These are phyloP conservation scores for Penicillium paneum DNA, from an alignment of 2,329 filamentous ascomycete genomes.

Conservation along the genomic window DNA sequence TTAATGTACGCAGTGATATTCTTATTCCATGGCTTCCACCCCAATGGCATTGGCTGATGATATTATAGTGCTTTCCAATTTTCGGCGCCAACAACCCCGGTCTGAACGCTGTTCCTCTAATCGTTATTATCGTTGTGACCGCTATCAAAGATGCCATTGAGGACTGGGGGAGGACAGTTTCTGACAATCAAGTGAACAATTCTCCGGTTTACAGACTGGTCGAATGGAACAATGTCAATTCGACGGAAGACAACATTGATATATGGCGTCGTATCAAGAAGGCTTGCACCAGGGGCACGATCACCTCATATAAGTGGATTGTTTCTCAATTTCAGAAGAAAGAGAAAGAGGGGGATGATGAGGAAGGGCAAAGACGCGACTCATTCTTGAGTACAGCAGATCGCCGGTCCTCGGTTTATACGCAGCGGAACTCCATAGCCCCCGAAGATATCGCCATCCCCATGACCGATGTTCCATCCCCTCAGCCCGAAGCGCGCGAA, in stretches of 20 bases:
- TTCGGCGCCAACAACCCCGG: constrained; percentile 91
- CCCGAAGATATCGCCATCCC: constrained; percentile 68
- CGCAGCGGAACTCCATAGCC: constrained; percentile 45
- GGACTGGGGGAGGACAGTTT: constrained; percentile 84
- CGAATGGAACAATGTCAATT: constrained; percentile 91
- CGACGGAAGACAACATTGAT: constrained; percentile 79
- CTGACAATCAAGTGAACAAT: constrained; percentile 94
- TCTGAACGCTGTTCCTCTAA: constrained; percentile 83
- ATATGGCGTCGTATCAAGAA: constrained; percentile 90
- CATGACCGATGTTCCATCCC: constrained; percentile 92
- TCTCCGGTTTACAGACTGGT: constrained; percentile 86
- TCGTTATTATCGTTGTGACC: constrained; percentile 85
- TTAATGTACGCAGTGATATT: constrained; percentile 66
- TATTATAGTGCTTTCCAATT: constrained; percentile 79
- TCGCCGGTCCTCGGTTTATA: constrained; percentile 55
- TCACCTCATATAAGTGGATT: constrained; percentile 56
- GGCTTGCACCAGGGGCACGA: constrained; percentile 63
- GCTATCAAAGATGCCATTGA: constrained; percentile 93
- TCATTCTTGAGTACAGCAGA: constrained; percentile 63
- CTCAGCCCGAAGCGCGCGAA: constrained; percentile 56
- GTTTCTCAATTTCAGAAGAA: constrained; percentile 49
- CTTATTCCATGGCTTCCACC: neutral
- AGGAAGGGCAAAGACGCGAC: constrained; percentile 56
- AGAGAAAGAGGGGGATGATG: constrained; percentile 31
- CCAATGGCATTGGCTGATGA: constrained; percentile 21